A percentile compares a stretch with the other conserved stretches of the same genome.
These are phyloP conservation scores for Triticum dicoccoides DNA, from an alignment of 176 grass and related monocot genomes.

Conservation along the genomic window DNA sequence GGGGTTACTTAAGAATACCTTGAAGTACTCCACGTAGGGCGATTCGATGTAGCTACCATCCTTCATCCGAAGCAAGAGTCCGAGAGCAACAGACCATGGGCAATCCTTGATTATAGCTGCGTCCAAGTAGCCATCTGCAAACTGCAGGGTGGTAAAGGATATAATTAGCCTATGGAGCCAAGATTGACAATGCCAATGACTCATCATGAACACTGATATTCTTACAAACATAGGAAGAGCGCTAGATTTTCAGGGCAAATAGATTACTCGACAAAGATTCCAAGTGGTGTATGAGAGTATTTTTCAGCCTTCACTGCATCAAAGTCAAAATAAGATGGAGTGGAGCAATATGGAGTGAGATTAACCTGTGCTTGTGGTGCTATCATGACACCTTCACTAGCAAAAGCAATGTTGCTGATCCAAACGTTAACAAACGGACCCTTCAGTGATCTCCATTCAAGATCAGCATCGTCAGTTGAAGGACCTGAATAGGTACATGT, in stretches of 20 bases:
- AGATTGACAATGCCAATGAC: neutral
- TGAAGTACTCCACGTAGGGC: slow-evolving; percentile 75
- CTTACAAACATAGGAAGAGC: neutral
- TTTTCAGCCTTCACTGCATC: neutral
- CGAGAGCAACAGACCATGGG: slow-evolving; percentile 52
- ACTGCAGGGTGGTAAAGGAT: slow-evolving; percentile 46
- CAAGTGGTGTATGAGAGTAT: neutral
- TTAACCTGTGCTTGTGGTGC: slow-evolving; percentile 83
- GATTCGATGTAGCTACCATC: slow-evolving; percentile 73
- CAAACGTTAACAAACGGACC: slow-evolving; percentile 87
- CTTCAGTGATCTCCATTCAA: slow-evolving; percentile 74
- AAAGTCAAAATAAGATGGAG: neutral
- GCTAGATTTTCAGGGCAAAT: neutral
- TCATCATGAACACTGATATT: neutral
- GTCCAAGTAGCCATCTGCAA: slow-evolving; percentile 97
- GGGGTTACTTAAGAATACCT: slow-evolving; percentile 37
- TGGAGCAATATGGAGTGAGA: neutral
- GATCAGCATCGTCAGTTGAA: slow-evolving; percentile 34
- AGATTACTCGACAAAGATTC: neutral
- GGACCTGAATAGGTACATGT: slow-evolving; percentile 50
- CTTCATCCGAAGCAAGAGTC: slow-evolving; percentile 64
- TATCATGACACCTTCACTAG: slow-evolving; percentile 65
- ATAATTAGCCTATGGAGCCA: neutral
- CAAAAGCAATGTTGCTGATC: slow-evolving; percentile 83
- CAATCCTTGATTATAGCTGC: slow-evolving; percentile 84